phyloP scores from a whole-genome alignment of 805 yeast genomes.

The Nadsonia fulvescens region DNA sequence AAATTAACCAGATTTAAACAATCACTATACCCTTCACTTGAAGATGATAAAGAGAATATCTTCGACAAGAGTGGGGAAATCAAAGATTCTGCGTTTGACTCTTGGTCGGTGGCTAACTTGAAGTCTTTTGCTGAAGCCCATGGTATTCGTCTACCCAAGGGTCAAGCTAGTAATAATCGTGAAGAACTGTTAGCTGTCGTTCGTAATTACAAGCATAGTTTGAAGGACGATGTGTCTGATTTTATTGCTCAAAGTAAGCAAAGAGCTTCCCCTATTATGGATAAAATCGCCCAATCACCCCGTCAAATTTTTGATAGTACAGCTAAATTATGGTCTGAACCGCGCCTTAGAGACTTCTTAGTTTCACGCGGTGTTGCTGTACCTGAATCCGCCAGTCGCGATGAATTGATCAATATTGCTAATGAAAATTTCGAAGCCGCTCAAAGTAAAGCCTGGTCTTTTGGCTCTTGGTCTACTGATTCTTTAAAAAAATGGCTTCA shows the following conservation, averaged over 20 bases:
- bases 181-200: conserved; percentile 14
- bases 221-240: conserved; percentile 12
- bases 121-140: conserved; percentile 26
- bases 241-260: conserved; percentile 7
- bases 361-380: conserved; percentile 19
- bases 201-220: conserved; percentile 17
- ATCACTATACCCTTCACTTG: conserved; percentile 17
- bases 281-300: conserved; percentile 10
- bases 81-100: conserved; percentile 21
- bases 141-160: conserved; percentile 13
- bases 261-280: conserved; percentile 9
- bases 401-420: conserved; percentile 25
- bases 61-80: conserved; percentile 21
- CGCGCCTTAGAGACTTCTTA: conserved; percentile 18
- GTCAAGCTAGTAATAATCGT: conserved; percentile 7
- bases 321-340: conserved; percentile 18
- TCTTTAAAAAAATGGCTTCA: conserved; percentile 33
- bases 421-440: conserved; percentile 27
- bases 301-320: conserved; percentile 11
- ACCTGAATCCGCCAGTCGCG: conserved; percentile 16
- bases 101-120: conserved; percentile 25
- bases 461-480: conserved; percentile 33
- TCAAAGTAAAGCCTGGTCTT: conserved; percentile 32
- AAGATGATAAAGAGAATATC: conserved; percentile 17
- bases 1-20: conserved; percentile 14